Base-by-base conservation (phyloP, 228 moss, liverwort and hornwort genomes). In the Sphagnum fallax region DNA sequence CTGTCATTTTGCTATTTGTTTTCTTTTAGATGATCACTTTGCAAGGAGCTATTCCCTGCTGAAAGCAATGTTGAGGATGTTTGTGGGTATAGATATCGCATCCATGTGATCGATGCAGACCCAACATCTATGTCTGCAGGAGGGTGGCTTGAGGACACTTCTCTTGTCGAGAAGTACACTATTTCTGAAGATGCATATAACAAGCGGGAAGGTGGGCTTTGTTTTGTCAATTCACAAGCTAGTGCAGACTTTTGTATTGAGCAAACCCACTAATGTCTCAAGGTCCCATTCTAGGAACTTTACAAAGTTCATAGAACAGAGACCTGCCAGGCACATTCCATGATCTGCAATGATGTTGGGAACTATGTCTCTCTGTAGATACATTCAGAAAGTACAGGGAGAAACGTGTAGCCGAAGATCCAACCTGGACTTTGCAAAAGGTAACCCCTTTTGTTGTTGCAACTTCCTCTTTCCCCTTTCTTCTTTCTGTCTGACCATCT, bases 141-240 rank as follows among this genome's bases (percentile, higher is more conserved):
- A 75, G 97, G 97, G 50, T 97, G 93, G 93, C 80, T 97, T 72
- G 97, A 97, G 61, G 91, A 97, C 65, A 88, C 88, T 66, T 97
- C 97, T 47, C 82, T 97, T 69, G 87, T 97, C 72, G 91, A 97
- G 60, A 97, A 97, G 71, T 97, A 91, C 67, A 75, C 73, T 5
- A 97, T 97, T 50, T 93, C 97, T 10, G 97, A 97, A 73, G 93
- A 90, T 6, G 69, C 90, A n/a, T 97, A 97, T 77, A 87, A 90
- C 63, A 89, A 87, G 60, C 91, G 97, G 55, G 85, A 82, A 79
- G 97, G 95, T 95, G 53, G 65, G 83, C 70, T 10, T 51, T 53
- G 32, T 32, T 32, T 32, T 1, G 32, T 32, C 32, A 3, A 60
- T 11, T 60, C 15, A 11, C 59, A 15, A 11, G 15, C 15, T 15